Conservation (phyloP, 345 rosid species). For the Psidium guajava region DNA sequence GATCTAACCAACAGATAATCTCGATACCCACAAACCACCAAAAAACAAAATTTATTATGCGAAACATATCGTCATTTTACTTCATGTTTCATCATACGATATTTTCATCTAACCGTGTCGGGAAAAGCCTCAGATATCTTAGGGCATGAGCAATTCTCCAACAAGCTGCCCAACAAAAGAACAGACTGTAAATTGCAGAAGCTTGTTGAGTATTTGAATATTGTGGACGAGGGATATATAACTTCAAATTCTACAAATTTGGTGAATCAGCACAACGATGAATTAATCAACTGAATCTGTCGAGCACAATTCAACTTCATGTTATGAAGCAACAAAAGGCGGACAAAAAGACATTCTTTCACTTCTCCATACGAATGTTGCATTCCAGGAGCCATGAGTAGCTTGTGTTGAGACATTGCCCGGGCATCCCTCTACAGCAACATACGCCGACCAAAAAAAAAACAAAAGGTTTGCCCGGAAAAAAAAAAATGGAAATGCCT, state of each 20-base stretch:
- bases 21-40: background rate
- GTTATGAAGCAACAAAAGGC: background rate
- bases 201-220: too few species aligned
- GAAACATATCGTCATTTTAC: background rate
- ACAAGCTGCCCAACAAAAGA: too few species aligned
- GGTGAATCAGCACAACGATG: too few species aligned
- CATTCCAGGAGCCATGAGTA: background rate
- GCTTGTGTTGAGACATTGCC: background rate
- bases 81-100: background rate
- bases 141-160: too few species aligned
- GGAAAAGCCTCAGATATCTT: too few species aligned
- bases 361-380: background rate
- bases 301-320: background rate
- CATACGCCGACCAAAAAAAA: background rate
- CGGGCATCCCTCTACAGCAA: background rate
- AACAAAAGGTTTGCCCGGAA: background rate
- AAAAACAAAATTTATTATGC: background rate
- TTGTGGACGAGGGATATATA: too few species aligned
- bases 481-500: background rate
- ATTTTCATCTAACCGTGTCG: background rate
- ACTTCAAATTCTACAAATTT: too few species aligned
- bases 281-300: background rate
- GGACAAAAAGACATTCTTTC: background rate
- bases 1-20: background rate
- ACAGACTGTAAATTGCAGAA: too few species aligned